Conservation (phyloP, 208 protist genomes). For the Leishmania martiniquensis region DNA sequence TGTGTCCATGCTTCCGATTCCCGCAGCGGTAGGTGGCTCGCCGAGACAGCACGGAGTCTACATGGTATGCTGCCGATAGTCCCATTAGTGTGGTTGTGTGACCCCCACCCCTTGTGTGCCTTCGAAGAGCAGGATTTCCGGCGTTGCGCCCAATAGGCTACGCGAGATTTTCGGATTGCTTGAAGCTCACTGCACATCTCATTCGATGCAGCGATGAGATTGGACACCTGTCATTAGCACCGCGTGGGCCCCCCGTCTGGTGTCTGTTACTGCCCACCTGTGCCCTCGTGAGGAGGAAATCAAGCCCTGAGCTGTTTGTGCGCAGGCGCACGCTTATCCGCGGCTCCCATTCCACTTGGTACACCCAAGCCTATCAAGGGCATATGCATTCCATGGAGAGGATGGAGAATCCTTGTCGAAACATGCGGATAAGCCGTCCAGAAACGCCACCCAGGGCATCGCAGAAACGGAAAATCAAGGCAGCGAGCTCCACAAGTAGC, state of each 20-base stretch:
- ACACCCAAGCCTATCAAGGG: neutral
- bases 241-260: neutral
- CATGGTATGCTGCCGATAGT: neutral
- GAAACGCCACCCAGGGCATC: neutral
- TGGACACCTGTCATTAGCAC: neutral
- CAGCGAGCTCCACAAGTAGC: neutral
- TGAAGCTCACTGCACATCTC: neutral
- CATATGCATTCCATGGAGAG: neutral
- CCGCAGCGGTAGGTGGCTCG: neutral
- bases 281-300: neutral
- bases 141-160: neutral
- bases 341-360: neutral
- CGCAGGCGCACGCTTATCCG: neutral
- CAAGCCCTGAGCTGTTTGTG: neutral
- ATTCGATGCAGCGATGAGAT: neutral
- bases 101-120: neutral
- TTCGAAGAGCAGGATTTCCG: neutral
- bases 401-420: neutral
- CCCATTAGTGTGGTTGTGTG: neutral
- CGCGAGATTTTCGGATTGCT: neutral
- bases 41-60: neutral
- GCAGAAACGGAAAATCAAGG: neutral
- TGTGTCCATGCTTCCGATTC: neutral
- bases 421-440: neutral
- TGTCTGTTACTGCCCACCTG: neutral